Evolutionary conservation across 1,284 basidiomycete species (phyloP).

Genomic region (Puccinia horiana): DNA sequence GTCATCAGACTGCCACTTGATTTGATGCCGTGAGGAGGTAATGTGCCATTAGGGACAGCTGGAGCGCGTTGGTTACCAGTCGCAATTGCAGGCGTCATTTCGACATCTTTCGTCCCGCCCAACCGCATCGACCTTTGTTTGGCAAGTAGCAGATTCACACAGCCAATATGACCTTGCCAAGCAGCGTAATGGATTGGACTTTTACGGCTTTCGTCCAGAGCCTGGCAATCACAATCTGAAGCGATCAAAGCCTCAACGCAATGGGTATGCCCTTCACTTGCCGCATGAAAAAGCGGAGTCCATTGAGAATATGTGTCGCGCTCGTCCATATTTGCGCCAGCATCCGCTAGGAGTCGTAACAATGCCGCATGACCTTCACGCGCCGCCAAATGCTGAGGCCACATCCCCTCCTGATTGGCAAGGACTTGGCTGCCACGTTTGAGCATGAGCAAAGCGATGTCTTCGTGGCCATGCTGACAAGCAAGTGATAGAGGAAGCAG

Average conservation of each 20-base stretch:
- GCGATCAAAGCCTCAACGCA: conserved; percentile 78
- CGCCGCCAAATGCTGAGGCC: conserved; percentile 97
- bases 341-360: conserved; percentile 75
- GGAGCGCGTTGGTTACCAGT: neutral
- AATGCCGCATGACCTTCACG: conserved; percentile 85
- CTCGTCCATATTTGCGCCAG: conserved; percentile 57
- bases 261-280: conserved; percentile 77
- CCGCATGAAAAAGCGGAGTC: conserved; percentile 96
- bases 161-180: conserved; percentile 90
- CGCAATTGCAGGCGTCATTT: neutral
- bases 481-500: conserved; percentile 87
- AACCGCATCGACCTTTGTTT: conserved; percentile 60
- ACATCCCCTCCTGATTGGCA: conserved; percentile 90
- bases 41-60: neutral
- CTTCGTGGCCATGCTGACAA: conserved; percentile 81
- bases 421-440: conserved; percentile 74
- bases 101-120: neutral
- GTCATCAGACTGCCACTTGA: conserved; percentile 34
- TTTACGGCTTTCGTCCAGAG: conserved; percentile 81
- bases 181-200: conserved; percentile 90
- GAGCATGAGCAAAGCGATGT: conserved; percentile 77
- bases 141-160: conserved; percentile 71
- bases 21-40: neutral
- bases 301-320: conserved; percentile 76
- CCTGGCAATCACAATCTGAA: conserved; percentile 73